Conservation (phyloP, 371 early-diverging fungal genomes). For the Nematocida parisii region DNA sequence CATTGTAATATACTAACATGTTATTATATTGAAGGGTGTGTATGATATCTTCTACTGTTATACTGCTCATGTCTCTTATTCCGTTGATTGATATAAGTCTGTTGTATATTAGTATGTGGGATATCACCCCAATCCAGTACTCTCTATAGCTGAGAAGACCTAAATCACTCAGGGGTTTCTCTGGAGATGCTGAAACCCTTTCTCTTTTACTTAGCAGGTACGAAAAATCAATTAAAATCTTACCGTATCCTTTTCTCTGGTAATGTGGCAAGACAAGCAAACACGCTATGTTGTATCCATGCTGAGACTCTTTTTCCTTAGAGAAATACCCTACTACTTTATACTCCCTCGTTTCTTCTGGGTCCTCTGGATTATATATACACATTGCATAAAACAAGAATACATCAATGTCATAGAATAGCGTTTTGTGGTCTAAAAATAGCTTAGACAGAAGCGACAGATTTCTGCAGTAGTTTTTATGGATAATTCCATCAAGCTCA, state of each 20-base stretch:
- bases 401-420: slow-evolving; percentile 96
- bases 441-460: slow-evolving; percentile 90
- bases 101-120: slow-evolving; percentile 50
- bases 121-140: slow-evolving; percentile 76
- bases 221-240: slow-evolving; percentile 84
- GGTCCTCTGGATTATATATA: slow-evolving; percentile 72
- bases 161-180: slow-evolving; percentile 93
- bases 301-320: slow-evolving; percentile 89
- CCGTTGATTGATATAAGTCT: slow-evolving; percentile 74
- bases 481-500: slow-evolving; percentile 82
- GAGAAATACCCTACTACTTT: slow-evolving; percentile 96
- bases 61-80: slow-evolving; percentile 77
- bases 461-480: slow-evolving; percentile 87
- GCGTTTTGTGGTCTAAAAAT: slow-evolving; percentile 98
- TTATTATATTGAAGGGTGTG: slow-evolving; percentile 84
- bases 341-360: slow-evolving; percentile 71
- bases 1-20: slow-evolving; percentile 83
- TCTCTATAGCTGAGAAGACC: slow-evolving; percentile 78
- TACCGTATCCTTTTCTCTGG: slow-evolving; percentile 94
- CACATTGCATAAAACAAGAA: slow-evolving; percentile 91
- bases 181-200: slow-evolving; percentile 87
- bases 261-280: slow-evolving; percentile 95
- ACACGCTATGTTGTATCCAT: slow-evolving; percentile 95
- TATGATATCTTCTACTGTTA: slow-evolving; percentile 85
- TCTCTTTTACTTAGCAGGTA: slow-evolving; percentile 92